Evolutionary conservation across 2,329 filamentous ascomycete species (phyloP).

Genomic region (Aspergillus transmontanensis): DNA sequence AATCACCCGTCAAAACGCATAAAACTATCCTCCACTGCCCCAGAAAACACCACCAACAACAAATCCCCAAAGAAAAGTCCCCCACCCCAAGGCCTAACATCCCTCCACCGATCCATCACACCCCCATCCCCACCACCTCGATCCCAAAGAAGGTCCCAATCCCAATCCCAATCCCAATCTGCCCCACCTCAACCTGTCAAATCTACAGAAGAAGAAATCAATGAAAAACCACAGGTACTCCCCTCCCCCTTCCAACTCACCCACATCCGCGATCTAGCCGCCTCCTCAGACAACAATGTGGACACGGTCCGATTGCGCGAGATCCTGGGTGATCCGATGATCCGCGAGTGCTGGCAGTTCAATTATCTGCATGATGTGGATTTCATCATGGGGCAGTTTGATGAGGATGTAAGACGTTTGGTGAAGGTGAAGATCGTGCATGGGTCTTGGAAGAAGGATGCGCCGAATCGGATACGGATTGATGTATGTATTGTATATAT

Average conservation of each 20-base stretch:
- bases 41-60: neutral
- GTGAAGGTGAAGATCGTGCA: slow-evolving; percentile 63
- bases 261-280: slow-evolving; percentile 64
- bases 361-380: slow-evolving; percentile 60
- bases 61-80: neutral
- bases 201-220: neutral
- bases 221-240: slow-evolving; percentile 27
- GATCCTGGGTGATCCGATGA: slow-evolving; percentile 72
- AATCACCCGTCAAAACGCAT: neutral
- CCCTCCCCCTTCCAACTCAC: slow-evolving; percentile 73
- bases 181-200: neutral
- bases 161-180: neutral
- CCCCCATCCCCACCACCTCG: slow-evolving; percentile 22
- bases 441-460: slow-evolving; percentile 70
- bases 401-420: slow-evolving; percentile 55
- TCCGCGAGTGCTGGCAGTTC: slow-evolving; percentile 63
- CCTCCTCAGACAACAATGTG: slow-evolving; percentile 57
- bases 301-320: slow-evolving; percentile 68
- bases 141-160: neutral
- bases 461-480: slow-evolving; percentile 58
- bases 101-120: slow-evolving; percentile 35
- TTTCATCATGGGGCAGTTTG: slow-evolving; percentile 63
- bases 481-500: slow-evolving; percentile 48
- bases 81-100: slow-evolving; percentile 20
- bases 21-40: neutral